Conservation (phyloP, 2,329 filamentous ascomycete species). For the Scytalidium lignicola region DNA sequence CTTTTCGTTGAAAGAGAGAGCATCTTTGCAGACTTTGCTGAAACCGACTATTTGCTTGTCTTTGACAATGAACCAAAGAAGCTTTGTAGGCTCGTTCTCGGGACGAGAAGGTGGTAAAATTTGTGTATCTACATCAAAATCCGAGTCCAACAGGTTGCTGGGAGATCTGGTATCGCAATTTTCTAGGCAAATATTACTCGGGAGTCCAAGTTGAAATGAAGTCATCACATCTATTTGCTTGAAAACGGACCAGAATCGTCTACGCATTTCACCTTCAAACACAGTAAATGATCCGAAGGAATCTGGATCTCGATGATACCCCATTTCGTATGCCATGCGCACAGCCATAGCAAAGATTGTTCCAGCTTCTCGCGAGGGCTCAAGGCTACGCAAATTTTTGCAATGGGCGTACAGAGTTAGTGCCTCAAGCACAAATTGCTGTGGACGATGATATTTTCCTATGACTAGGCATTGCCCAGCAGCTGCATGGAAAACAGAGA, state of each 20-base stretch:
- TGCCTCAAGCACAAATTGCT: conserved; percentile 17
- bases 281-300: conserved; percentile 13
- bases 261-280: conserved; percentile 26
- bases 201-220: conserved; percentile 26
- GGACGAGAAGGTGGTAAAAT: conserved; percentile 17
- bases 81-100: conserved; percentile 17
- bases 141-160: conserved; percentile 22
- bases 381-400: conserved; percentile 20
- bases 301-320: conserved; percentile 23
- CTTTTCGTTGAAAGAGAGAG: conserved; percentile 22
- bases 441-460: conserved; percentile 20
- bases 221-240: conserved; percentile 23
- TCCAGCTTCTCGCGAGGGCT: conserved; percentile 20
- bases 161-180: conserved; percentile 21
- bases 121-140: conserved; percentile 21
- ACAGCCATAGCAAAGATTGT: conserved; percentile 19
- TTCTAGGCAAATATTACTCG: conserved; percentile 19
- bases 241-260: conserved; percentile 21
- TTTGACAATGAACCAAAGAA: conserved; percentile 29
- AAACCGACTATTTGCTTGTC: conserved; percentile 23
- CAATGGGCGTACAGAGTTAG: conserved; percentile 18
- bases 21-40: conserved; percentile 23
- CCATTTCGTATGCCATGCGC: conserved; percentile 23
- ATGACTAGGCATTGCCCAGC: conserved; percentile 19
- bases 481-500: conserved; percentile 8